Base-by-base conservation (phyloP, 148 eudicot genomes). In the Tetragonia tetragonoides region DNA sequence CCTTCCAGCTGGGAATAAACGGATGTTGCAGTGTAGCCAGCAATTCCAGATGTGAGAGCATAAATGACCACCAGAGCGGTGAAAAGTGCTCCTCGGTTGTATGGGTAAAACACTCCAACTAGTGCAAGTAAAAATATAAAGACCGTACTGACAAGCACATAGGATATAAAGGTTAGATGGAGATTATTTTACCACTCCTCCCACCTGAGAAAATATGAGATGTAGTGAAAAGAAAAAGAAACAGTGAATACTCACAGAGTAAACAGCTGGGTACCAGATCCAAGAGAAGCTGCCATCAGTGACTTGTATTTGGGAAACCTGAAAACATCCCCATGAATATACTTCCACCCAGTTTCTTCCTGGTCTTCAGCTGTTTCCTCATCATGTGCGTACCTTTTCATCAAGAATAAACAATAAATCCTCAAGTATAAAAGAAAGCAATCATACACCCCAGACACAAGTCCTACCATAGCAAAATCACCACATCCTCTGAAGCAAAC, bases 311-410 rank as follows among this genome's bases (percentile, higher is more conserved):
- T 86, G 0, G 97, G 97, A 65, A 82, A 91, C 82, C 97, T 87
- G 79, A 91, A 91, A 28, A 90, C 97, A 83, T 91, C 93, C 67
- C 97, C 93, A 76, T 91, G 97, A 65, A 91, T 91, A 76, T 90
- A 91, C 80, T 91, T 91, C 97, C 97, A 91, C 34, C 97, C 97
- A 73, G 90, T 87, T 88, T 91, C 97, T 87, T 91, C 93, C 80
- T 91, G 93, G 70, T 91, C 97, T 75, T 90, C 97, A 42, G 89
- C 93, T 15, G 92, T 65, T 86, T 91, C 97, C 82, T 91, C 93
- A 67, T 89, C 97, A 79, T 88, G 97, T n/a, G 93, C 90, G 82
- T 89, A 91, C 87, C 97, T 91, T 83, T 82, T 75, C 28, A 34
- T 14, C 57, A 47, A 34, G 23, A n/a, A 63, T 67, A 37, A 68